Conservation (phyloP, 2,329 filamentous ascomycete genomes). For the Xylaria arbuscula region DNA sequence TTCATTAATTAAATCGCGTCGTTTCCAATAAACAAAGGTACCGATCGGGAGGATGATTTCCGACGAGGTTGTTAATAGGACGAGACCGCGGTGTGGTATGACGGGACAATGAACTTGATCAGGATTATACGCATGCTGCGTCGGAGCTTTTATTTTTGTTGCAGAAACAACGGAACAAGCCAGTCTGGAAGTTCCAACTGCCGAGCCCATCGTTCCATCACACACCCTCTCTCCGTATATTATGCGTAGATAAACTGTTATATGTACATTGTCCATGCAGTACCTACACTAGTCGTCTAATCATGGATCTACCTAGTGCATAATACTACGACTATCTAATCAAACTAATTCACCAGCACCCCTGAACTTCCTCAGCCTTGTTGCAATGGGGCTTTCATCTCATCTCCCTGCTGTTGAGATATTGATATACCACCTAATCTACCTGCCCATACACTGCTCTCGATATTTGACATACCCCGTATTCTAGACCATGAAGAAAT, state of each 20-base stretch:
- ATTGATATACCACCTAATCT: neutral
- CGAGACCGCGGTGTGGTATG: neutral
- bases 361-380: conserved; percentile 31
- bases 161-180: conserved; percentile 10
- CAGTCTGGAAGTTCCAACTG: conserved; percentile 22
- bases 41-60: conserved; percentile 4
- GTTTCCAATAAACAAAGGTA: conserved; percentile 10
- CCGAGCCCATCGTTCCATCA: conserved; percentile 22
- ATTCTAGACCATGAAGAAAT: conserved; percentile 18
- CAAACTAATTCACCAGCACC: neutral
- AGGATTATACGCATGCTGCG: conserved; percentile 30
- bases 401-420: conserved; percentile 29
- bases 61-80: conserved; percentile 7
- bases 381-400: conserved; percentile 28
- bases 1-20: conserved; percentile 4
- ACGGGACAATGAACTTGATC: neutral
- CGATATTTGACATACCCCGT: conserved; percentile 16
- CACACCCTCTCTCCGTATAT: neutral
- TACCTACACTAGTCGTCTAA: neutral
- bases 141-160: conserved; percentile 27
- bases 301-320: neutral
- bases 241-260: conserved; percentile 4
- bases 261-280: neutral
- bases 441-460: conserved; percentile 1
- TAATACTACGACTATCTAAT: neutral